phyloP scores from a whole-genome alignment of 2,329 filamentous ascomycete genomes.

The Decorospora gaudefroyi region DNA sequence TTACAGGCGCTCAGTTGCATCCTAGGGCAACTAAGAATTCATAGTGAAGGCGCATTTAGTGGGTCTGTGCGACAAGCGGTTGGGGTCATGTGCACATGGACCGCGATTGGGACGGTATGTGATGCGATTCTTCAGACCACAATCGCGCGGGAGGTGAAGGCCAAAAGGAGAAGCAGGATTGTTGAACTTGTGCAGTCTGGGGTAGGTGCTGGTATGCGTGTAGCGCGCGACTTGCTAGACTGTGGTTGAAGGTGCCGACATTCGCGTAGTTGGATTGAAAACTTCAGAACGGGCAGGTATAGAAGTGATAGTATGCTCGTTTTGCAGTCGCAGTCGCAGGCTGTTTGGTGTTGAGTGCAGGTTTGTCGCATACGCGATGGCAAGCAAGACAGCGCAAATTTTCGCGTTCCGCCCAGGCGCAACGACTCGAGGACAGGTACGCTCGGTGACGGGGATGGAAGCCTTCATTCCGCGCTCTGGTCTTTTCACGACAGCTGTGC shows the following conservation, averaged over 20 bases:
- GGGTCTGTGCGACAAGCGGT: background rate
- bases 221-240: background rate
- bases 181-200: slow-evolving; percentile 2
- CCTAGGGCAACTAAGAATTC: slow-evolving; percentile 11
- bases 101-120: background rate
- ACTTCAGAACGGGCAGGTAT: background rate
- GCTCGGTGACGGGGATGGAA: too few relatives aligned
- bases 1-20: slow-evolving; percentile 18
- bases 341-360: slow-evolving; percentile 7
- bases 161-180: slow-evolving; percentile 1
- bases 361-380: slow-evolving; percentile 6
- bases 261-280: too few relatives aligned
- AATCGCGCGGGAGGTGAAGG: background rate
- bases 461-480: too few relatives aligned
- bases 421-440: too few relatives aligned
- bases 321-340: background rate
- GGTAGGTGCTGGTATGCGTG: background rate
- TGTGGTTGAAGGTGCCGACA: background rate
- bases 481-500: too few relatives aligned
- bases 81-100: background rate
- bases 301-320: background rate
- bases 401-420: too few relatives aligned
- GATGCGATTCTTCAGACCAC: slow-evolving; percentile 1
- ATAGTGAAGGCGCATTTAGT: slow-evolving; percentile 4
- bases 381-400: background rate